Evolutionary conservation across 2,329 filamentous ascomycete species (phyloP).

Genomic region (Emergomyces africanus): DNA sequence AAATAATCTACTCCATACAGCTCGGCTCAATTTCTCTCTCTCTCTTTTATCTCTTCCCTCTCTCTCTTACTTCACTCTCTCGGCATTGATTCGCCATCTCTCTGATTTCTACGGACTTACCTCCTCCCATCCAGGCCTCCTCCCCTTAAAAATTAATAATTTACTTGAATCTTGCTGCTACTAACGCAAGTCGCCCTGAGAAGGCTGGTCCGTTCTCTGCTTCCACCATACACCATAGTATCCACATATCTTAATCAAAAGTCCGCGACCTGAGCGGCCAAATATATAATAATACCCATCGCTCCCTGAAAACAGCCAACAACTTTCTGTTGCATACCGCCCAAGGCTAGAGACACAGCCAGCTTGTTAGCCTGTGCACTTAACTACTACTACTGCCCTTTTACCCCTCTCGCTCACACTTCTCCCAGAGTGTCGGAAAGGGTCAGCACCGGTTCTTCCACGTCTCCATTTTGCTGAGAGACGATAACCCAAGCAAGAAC

Average conservation of each 20-base stretch:
- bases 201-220: conserved; percentile 5
- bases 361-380: not conserved
- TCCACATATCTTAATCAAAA: not conserved
- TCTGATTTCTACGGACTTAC: not conserved
- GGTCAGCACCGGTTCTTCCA: not conserved
- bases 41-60: not conserved
- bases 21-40: not conserved
- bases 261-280: not conserved
- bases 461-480: not conserved
- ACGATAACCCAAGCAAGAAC: not conserved
- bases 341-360: not conserved
- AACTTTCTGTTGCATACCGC: not conserved
- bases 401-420: not conserved
- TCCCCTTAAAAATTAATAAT: conserved; percentile 3
- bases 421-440: not conserved
- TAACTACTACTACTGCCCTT: no score
- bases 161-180: not conserved
- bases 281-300: not conserved
- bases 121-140: not conserved
- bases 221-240: not conserved
- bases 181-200: not conserved
- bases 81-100: not conserved
- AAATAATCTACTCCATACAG: not conserved
- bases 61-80: not conserved
- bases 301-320: not conserved